These are phyloP conservation scores for Xylona heveae DNA, from an alignment of 495 filamentous ascomycete genomes.

Conservation along the genomic window DNA sequence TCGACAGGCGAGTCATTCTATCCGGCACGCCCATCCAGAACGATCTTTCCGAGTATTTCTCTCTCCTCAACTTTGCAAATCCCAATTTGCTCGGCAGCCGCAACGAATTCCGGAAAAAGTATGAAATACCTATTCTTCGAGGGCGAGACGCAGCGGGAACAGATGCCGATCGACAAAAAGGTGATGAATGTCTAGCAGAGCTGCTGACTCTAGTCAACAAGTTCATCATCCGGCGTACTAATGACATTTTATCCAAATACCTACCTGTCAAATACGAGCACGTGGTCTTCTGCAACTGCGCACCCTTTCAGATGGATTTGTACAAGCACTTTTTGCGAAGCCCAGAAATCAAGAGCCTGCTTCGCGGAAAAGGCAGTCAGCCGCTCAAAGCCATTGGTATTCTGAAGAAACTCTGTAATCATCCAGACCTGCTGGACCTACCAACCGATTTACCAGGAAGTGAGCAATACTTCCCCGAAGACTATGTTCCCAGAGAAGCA, in stretches of 20 bases:
- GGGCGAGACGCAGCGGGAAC: constrained; percentile 82
- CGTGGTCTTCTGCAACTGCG: constrained; percentile 97
- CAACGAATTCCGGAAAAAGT: constrained; percentile 85
- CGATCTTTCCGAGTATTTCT: constrained; percentile 92
- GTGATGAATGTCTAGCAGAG: constrained; percentile 65
- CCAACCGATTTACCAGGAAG: constrained; percentile 71
- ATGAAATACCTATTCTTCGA: constrained; percentile 77
- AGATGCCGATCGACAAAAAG: constrained; percentile 61
- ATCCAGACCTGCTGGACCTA: constrained; percentile 81
- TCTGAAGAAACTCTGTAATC: constrained; percentile 97
- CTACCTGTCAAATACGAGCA: constrained; percentile 98
- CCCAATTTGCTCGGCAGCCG: constrained; percentile 77
- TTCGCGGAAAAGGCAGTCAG: constrained; percentile 87
- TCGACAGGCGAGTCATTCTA: constrained; percentile 78
- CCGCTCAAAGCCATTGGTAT: constrained; percentile 91
- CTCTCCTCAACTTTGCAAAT: constrained; percentile 91
- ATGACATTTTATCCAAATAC: constrained; percentile 96
- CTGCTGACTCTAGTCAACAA: constrained; percentile 80
- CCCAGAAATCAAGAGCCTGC: constrained; percentile 78
- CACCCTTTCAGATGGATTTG: constrained; percentile 75
- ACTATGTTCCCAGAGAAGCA: constrained; percentile 72
- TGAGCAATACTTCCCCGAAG: constrained; percentile 63
- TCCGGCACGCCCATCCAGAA: constrained; percentile 98
- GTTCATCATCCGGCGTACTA: constrained; percentile 95
- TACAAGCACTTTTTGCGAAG: constrained; percentile 96